phyloP scores from a whole-genome alignment of 768 basidiomycete genomes.

The Tricholoma sp. region DNA sequence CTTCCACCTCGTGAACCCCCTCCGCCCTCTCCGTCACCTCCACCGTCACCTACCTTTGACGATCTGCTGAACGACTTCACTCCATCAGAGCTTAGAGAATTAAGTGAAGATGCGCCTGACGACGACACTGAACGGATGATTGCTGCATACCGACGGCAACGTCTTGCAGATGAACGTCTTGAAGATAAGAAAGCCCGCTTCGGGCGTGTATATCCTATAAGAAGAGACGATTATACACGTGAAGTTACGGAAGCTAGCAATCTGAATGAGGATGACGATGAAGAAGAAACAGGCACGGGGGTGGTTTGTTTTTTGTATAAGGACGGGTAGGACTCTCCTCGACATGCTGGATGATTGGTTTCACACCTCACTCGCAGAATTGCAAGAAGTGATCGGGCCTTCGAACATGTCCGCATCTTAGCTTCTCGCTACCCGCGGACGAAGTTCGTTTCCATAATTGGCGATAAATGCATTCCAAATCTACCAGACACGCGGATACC shows the following conservation, averaged over 20 bases:
- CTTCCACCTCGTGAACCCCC: constrained; percentile 68
- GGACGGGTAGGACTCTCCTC: constrained; percentile 64
- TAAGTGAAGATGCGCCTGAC: constrained; percentile 69
- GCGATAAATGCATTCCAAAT: constrained; percentile 94
- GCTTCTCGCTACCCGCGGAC: constrained; percentile 84
- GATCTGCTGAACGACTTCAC: constrained; percentile 64
- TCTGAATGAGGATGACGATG: constrained; percentile 58
- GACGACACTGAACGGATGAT: constrained; percentile 75
- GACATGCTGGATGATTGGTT: neutral
- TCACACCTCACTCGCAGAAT: constrained; percentile 41
- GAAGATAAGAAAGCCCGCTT: constrained; percentile 63
- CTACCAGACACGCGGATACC: constrained; percentile 88
- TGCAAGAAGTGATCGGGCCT: constrained; percentile 73
- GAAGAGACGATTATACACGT: constrained; percentile 88
- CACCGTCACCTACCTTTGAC: constrained; percentile 67
- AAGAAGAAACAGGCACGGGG: constrained; percentile 73
- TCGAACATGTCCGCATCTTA: constrained; percentile 61
- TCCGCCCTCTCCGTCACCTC: constrained; percentile 76
- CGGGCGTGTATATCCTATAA: constrained; percentile 83
- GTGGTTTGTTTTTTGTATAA: constrained; percentile 95
- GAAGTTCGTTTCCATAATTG: constrained; percentile 94
- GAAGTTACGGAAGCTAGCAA: constrained; percentile 94
- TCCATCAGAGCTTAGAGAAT: constrained; percentile 55
- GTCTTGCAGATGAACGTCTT: constrained; percentile 57
- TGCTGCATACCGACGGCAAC: constrained; percentile 57